These are phyloP conservation scores for Colletotrichum tabaci DNA, from an alignment of 2,329 filamentous ascomycete genomes.

Conservation along the genomic window DNA sequence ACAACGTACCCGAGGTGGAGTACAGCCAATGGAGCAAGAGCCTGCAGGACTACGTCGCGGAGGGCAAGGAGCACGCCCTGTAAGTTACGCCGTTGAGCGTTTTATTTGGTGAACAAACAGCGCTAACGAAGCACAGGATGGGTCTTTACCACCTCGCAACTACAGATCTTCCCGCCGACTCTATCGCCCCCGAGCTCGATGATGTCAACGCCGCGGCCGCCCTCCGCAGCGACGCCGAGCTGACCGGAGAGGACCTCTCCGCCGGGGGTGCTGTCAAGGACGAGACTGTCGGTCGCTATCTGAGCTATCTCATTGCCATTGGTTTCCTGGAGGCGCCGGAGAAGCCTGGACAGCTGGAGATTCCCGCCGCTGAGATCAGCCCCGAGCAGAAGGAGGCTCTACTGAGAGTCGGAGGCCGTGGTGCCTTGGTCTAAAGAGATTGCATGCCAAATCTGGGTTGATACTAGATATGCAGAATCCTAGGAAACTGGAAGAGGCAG, in stretches of 20 bases:
- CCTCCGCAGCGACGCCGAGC: slow-evolving; percentile 67
- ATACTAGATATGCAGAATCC: background rate
- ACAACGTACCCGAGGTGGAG: slow-evolving; percentile 74
- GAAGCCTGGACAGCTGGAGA: slow-evolving; percentile 49
- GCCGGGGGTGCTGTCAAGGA: slow-evolving; percentile 68
- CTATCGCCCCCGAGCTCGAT: slow-evolving; percentile 81
- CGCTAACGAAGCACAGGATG: slow-evolving; percentile 51
- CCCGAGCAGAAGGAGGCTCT: slow-evolving; percentile 37
- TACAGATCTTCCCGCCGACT: slow-evolving; percentile 76
- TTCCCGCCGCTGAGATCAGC: slow-evolving; percentile 62
- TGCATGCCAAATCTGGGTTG: background rate
- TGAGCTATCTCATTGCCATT: slow-evolving; percentile 71
- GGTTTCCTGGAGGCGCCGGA: slow-evolving; percentile 69
- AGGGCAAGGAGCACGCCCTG: slow-evolving; percentile 63
- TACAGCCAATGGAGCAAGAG: slow-evolving; percentile 79
- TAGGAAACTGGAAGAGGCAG: background rate
- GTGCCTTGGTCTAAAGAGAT: slow-evolving; percentile 19
- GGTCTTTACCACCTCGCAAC: slow-evolving; percentile 82
- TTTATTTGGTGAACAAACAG: background rate
- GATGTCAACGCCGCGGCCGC: slow-evolving; percentile 74
- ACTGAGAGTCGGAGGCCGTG: slow-evolving; percentile 23
- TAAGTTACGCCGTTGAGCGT: slow-evolving; percentile 19
- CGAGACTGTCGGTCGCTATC: slow-evolving; percentile 71
- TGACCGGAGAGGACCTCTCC: slow-evolving; percentile 65
- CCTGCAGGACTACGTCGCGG: slow-evolving; percentile 78